Evolutionary conservation across 208 protist species (phyloP).

Genomic region (Angomonas ambiguus): DNA sequence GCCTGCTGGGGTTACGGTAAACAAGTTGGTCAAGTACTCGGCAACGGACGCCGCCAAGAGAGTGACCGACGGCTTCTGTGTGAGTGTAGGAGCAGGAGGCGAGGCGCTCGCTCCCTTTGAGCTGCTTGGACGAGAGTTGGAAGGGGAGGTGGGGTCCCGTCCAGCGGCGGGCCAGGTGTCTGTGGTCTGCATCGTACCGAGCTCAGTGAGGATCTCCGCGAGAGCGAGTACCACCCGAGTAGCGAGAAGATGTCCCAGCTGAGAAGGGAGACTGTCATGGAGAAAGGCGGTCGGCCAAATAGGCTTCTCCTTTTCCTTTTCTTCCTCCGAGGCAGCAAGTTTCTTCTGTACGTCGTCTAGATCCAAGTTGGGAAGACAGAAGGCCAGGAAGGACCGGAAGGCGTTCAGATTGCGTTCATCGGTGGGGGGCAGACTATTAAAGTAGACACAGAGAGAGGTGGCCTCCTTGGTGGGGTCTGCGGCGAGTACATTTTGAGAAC

Average conservation of each 20-base stretch:
- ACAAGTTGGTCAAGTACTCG: constrained; percentile 8
- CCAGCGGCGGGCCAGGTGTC: constrained; percentile 39
- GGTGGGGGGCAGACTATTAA: constrained; percentile 35
- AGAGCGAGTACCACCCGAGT: constrained; percentile 49
- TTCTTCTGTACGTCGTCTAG: constrained; percentile 9
- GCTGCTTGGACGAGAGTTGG: not conserved
- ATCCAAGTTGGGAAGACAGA: constrained; percentile 23
- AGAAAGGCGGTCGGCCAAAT: constrained; percentile 14
- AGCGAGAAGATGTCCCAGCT: constrained; percentile 45
- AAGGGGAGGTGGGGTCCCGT: not conserved
- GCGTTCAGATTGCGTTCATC: constrained; percentile 27
- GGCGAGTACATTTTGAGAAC: constrained; percentile 7
- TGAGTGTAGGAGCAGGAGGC: not conserved
- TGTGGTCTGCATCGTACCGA: constrained; percentile 39
- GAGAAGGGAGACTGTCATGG: constrained; percentile 28
- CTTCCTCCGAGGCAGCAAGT: not conserved
- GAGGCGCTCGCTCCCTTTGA: not conserved
- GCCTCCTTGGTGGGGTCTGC: constrained; percentile 2
- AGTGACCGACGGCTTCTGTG: not conserved
- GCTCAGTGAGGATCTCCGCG: constrained; percentile 49
- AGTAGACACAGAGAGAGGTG: constrained; percentile 18
- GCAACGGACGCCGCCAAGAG: not conserved
- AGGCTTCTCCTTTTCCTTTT: not conserved
- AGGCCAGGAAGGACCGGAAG: constrained; percentile 29
- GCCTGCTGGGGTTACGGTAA: not conserved